Conservation (phyloP, 345 rosid genomes). For the Rhizophora apiculata region DNA sequence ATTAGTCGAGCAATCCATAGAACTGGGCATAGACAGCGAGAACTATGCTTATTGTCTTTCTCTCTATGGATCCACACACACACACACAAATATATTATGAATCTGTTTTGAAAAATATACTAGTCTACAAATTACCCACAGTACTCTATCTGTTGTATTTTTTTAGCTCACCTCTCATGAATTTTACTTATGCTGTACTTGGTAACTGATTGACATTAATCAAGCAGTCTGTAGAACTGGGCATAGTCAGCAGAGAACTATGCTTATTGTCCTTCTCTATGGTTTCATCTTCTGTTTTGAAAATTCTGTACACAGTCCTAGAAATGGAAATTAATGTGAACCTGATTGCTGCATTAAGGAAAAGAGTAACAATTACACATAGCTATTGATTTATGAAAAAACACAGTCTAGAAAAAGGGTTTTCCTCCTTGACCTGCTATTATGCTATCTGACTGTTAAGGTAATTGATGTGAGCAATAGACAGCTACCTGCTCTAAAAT, state of each 20-base stretch:
- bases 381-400: background rate
- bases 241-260: background rate
- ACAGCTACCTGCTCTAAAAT: too few species aligned
- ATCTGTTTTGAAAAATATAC: background rate
- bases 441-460: conserved; percentile 1
- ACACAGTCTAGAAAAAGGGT: background rate
- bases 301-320: too few species aligned
- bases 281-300: too few species aligned
- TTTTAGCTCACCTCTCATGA: background rate
- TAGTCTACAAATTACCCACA: background rate
- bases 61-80: background rate
- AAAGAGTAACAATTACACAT: background rate
- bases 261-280: background rate
- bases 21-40: background rate
- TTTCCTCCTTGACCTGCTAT: background rate
- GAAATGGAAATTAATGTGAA: background rate
- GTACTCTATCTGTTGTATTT: background rate
- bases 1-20: background rate
- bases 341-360: background rate
- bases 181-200: background rate
- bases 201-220: background rate
- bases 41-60: background rate
- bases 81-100: too few species aligned
- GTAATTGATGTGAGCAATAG: background rate
- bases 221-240: background rate